Base-by-base conservation (phyloP, 495 filamentous ascomycete genomes). In the Aspergillus sclerotioniger region DNA sequence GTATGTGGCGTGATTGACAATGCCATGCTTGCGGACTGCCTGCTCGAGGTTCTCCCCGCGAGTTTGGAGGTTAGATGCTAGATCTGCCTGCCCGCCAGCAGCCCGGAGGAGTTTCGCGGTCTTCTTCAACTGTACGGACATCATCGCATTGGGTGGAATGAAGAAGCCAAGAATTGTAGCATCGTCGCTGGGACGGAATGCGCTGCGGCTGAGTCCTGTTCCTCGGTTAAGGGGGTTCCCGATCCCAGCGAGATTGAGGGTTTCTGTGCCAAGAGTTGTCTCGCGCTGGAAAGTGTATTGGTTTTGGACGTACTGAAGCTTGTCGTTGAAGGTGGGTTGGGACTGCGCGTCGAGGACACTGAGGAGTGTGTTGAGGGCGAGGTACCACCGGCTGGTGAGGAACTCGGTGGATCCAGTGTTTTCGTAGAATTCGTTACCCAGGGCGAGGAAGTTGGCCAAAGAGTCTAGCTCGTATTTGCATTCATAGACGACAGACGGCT, bases 401-500 rank as follows among this genome's bases (percentile, higher is more conserved):
- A 93, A 96, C 19, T 87, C 87, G 6, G 75, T 88, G 12, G 89
- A 92, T 12, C 80, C 81, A 0, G 91, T 96, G 65, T 87, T 82
- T 19, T 88, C 83, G 69, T 94, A 77, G 76, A 96, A 99, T 47
- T 94, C 84, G 59, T 93, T 96, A 1, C 81, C 84, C 39, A 99
- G 74, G 5, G 88, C 81, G 12, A 99, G 84, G 73, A 99, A 99
- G 68, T 91, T 84, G 3, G 92, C 94, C 0, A 99, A 81, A 2
- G 92, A 97, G 71, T 99, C 94, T 6, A 99, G 83, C 74, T 99
- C 94, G 72, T 97, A 99, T 73, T 99, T 99, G 82, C 94, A 99
- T 70, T 99, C 94, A 65, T 94, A 99, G 9, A 99, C 94, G 51
- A 84, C 82, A 0, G 82, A 82, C 7, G 86, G 87, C 63, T 96